Evolutionary conservation across 1,284 basidiomycete genomes (phyloP).

Genomic region (Anthracocystis setariae): DNA sequence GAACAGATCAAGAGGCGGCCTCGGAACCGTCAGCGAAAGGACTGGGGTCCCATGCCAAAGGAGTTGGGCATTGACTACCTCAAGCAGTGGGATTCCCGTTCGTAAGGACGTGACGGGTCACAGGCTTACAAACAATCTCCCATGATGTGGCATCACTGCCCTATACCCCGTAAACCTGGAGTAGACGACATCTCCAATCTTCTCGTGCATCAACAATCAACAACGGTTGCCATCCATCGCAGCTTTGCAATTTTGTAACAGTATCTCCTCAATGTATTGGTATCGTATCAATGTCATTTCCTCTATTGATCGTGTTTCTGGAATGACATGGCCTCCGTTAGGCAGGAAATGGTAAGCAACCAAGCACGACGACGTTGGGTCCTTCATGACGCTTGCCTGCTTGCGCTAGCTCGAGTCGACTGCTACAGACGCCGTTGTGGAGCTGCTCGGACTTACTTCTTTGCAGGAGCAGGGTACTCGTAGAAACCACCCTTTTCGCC

Average conservation of each 20-base stretch:
- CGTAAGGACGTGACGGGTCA: neutral
- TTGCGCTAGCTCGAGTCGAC: neutral
- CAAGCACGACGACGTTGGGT: too few species aligned
- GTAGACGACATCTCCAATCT: too few species aligned
- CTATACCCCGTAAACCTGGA: conserved; percentile 1
- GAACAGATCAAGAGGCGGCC: conserved; percentile 43
- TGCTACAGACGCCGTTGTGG: neutral
- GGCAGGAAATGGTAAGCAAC: too few species aligned
- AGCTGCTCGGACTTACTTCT: conserved; percentile 29
- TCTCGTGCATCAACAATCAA: too few species aligned
- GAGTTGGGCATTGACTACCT: conserved; percentile 52
- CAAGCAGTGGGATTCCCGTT: conserved; percentile 42
- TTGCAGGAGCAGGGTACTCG: conserved; percentile 64
- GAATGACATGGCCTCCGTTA: neutral
- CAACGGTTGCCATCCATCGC: too few species aligned
- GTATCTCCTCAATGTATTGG: conserved; percentile 2
- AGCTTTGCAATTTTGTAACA: neutral
- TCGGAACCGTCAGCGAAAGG: conserved; percentile 39
- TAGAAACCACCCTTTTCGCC: conserved; percentile 70
- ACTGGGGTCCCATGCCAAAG: conserved; percentile 49
- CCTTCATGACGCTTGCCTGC: too few species aligned
- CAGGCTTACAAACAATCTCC: neutral
- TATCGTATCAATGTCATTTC: neutral
- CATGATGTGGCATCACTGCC: neutral
- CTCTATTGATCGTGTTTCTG: conserved; percentile 4